phyloP scores from a whole-genome alignment of 352 stramenopile genomes.

The Globisporangium recalcitrans region DNA sequence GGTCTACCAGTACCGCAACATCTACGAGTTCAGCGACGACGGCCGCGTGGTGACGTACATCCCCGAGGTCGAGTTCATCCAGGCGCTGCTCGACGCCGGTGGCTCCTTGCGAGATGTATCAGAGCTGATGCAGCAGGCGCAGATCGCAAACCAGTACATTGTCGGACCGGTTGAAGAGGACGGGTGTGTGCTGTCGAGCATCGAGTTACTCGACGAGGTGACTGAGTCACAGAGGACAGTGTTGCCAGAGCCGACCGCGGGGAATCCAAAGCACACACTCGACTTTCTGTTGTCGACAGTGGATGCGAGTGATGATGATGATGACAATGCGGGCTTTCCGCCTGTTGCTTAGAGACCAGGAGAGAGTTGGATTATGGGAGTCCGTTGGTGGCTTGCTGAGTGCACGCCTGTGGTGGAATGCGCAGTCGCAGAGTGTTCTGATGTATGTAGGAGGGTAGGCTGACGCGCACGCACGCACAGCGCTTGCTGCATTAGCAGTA shows the following conservation, averaged over 20 bases:
- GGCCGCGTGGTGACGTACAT: constrained; percentile 22
- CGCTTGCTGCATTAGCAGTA: no score
- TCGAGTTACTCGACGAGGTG: background rate
- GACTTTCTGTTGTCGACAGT: background rate
- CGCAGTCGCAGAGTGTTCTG: no score
- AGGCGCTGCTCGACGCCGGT: constrained; percentile 13
- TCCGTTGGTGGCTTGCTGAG: no score
- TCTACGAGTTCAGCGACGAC: constrained; percentile 25
- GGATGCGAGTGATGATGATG: background rate
- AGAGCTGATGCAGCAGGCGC: constrained; percentile 4
- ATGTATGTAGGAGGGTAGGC: no score
- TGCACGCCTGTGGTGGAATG: no score
- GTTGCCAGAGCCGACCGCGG: background rate
- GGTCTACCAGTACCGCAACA: constrained; percentile 18
- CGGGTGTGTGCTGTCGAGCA: background rate
- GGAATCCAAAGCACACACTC: background rate
- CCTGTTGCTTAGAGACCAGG: no score
- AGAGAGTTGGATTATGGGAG: no score
- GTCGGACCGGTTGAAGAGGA: background rate
- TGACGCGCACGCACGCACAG: no score
- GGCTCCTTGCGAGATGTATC: background rate
- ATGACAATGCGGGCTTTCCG: no score
- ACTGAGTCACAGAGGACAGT: no score
- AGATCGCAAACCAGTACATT: background rate
- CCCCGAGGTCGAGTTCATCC: constrained; percentile 22